A percentile compares a stretch with the other conserved stretches of the same genome.
These are phyloP conservation scores for Boletus subcaerulescens DNA, from an alignment of 768 basidiomycete species.

Conservation along the genomic window DNA sequence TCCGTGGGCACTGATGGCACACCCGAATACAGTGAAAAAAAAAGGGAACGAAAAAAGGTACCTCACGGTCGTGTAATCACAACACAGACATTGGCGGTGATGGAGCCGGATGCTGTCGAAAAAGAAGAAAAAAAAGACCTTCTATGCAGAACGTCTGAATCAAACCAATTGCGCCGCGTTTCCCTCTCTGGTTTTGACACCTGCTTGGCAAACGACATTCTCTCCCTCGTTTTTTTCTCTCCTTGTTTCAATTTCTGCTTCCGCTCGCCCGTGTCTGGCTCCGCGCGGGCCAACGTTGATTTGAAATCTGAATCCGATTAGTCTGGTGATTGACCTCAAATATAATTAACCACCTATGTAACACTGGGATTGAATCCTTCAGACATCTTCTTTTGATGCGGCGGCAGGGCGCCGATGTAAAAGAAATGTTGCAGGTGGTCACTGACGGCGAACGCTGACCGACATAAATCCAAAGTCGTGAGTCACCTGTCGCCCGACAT, in stretches of 20 bases:
- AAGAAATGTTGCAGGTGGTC: neutral
- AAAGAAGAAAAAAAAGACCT: neutral
- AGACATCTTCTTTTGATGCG: neutral
- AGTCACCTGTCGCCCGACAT: no score
- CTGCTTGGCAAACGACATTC: no score
- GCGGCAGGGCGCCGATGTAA: neutral
- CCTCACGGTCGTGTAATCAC: neutral
- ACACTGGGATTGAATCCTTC: no score
- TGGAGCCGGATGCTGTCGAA: neutral
- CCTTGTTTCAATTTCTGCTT: neutral
- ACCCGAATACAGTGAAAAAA: neutral
- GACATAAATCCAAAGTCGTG: neutral
- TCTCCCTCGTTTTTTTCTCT: neutral
- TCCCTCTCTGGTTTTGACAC: neutral
- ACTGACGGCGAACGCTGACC: neutral
- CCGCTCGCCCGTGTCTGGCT: no score
- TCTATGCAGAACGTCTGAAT: no score
- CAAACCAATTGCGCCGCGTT: neutral
- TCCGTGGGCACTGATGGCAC: neutral
- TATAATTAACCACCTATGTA: no score
- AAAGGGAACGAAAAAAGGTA: neutral
- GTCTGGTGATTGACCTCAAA: no score
- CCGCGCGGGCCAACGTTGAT: no score
- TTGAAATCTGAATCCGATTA: no score
- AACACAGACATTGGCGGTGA: neutral